phyloP scores from a whole-genome alignment of 176 grass and related monocot species.

The Ensete glaucum region DNA sequence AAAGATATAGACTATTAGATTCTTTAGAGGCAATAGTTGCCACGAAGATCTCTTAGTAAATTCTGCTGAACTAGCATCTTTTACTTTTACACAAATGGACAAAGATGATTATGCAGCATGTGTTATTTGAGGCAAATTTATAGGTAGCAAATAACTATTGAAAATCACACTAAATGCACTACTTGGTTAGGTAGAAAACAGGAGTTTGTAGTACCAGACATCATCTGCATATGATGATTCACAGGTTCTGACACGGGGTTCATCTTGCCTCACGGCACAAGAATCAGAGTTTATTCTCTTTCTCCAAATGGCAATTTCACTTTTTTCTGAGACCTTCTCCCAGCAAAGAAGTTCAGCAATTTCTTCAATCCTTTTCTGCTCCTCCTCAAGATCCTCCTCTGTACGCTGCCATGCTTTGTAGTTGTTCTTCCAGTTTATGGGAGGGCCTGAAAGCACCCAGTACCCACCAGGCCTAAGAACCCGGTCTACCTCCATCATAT shows the following conservation, averaged over 20 bases:
- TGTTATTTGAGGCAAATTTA: neutral
- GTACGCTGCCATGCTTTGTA: constrained; percentile 81
- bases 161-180: neutral
- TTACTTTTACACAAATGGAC: neutral
- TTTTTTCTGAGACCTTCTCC: constrained; percentile 83
- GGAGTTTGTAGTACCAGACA: constrained; percentile 54
- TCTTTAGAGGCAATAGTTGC: neutral
- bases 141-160: neutral
- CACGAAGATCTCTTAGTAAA: neutral
- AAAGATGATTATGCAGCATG: neutral
- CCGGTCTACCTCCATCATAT: constrained; percentile 95
- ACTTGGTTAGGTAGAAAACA: neutral
- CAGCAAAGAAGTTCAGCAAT: constrained; percentile 71
- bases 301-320: constrained; percentile 86
- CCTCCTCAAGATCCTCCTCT: constrained; percentile 68
- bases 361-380: constrained; percentile 88
- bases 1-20: no score
- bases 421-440: constrained; percentile 75
- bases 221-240: constrained; percentile 62
- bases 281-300: constrained; percentile 61
- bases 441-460: constrained; percentile 90
- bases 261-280: constrained; percentile 63
- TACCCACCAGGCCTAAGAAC: constrained; percentile 93
- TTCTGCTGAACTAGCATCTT: neutral
- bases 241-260: constrained; percentile 52